Evolutionary conservation across 1,284 basidiomycete genomes (phyloP), one percentile per base, ranked within the genome.

Genomic region (Entoloma clypeatum): DNA sequence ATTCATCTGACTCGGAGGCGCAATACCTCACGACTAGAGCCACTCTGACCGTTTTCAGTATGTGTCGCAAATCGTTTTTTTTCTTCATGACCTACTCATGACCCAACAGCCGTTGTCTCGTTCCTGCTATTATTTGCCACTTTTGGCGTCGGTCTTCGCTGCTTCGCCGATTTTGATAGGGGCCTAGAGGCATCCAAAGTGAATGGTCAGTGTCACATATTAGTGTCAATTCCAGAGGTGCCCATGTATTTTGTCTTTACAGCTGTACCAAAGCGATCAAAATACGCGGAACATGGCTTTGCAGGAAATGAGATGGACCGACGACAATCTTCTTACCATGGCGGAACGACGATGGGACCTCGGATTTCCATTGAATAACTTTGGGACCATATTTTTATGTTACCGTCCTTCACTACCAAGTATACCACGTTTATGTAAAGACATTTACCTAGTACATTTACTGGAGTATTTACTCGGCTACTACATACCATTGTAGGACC

Each of bases 41-140:
- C 47, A 89, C 84, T n/a, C 68, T 85, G 17, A 86, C 80, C 14
- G 75, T 77, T 29, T 92, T 85, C 69, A 89, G 88, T 92, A 54
- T 52, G 87, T 71, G 1, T 14, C 16, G 19, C 21, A 9, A n/a
- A 29, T 7, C 17, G 13, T 21, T 43, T 29, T 14, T 38, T 27
- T 28, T 7, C 35, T 27, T 31, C 46, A n/a, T 36, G 44, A 33
- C 36, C 21, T 41, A 21, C 28, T 22, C 13, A 32, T 36, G 11
- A 18, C 33, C 33, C 27, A 19, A 37, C 48, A 89, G 86, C 83
- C 13, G 74, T 88, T 47, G 71, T 81, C 41, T 78, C 86, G 1
- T 86, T 90, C 63, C 41, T 89, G 13, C 67, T 90, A 33, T 60
- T 90, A 16, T 75, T 88, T 47, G 62, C 68, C 8, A 86, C 85